Evolutionary conservation across 2,329 filamentous ascomycete genomes (phyloP).

Genomic region (Fusarium paranaense): DNA sequence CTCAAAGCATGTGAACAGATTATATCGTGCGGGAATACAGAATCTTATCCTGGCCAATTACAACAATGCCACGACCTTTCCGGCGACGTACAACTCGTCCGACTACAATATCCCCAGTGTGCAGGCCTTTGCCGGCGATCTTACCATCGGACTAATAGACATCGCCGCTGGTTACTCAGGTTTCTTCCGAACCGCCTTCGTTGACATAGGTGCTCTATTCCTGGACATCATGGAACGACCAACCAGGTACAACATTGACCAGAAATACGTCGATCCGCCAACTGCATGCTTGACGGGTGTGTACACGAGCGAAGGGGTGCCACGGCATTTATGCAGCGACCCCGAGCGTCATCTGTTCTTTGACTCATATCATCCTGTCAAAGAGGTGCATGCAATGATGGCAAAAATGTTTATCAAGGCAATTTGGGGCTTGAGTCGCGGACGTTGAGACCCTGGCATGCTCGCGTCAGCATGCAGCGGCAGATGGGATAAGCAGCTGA

Average conservation of each 20-base stretch:
- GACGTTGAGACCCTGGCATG: neutral
- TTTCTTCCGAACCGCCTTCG: constrained; percentile 1
- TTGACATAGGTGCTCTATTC: constrained; percentile 12
- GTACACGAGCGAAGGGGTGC: constrained; percentile 19
- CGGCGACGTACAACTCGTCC: constrained; percentile 24
- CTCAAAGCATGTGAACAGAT: constrained; percentile 2
- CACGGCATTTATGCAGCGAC: constrained; percentile 24
- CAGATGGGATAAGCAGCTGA: neutral
- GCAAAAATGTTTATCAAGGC: constrained; percentile 8
- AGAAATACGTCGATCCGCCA: constrained; percentile 23
- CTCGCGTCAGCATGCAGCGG: neutral
- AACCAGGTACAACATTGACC: neutral
- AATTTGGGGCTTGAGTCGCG: neutral
- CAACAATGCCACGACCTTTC: constrained; percentile 7
- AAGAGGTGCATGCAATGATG: constrained; percentile 22
- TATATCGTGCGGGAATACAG: constrained; percentile 23
- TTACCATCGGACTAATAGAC: constrained; percentile 6
- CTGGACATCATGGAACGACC: neutral
- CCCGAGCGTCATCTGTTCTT: constrained; percentile 24
- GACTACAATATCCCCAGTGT: constrained; percentile 14
- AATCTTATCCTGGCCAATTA: constrained; percentile 25
- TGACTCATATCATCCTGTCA: constrained; percentile 24
- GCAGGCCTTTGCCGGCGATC: neutral
- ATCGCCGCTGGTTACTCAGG: constrained; percentile 17
- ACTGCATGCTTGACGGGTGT: constrained; percentile 22